Evolutionary conservation across 192 early-diverging fungal genomes (phyloP), one percentile per base, ranked within the genome.

Genomic region (Rhizophagus prolifer): DNA sequence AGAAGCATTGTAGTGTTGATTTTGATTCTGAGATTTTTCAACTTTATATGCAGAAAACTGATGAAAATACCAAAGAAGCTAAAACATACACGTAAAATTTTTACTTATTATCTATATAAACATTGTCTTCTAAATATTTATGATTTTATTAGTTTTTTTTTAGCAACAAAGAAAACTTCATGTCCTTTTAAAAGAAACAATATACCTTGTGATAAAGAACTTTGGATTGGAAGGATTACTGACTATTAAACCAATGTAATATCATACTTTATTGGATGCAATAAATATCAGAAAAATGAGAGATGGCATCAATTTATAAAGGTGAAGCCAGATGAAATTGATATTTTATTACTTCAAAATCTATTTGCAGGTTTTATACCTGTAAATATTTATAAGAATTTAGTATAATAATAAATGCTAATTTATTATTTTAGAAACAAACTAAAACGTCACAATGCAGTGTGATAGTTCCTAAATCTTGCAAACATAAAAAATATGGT

Each of bases 261-360:
- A 62, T 62, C 25, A 28, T 62, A 62, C 3, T 62, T 62, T 62
- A 62, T 62, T 26, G 26, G 61, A 62, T 62, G 61, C 30, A 62
- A 23, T 62, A 62, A 62, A 62, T 62, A 62, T 62, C 23, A 28
- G 10, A 23, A 9, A 26, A 62, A 62, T 62, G 23, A 62, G 3
- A 62, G n/a, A 26, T 62, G 61, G n/a, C 61, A 62, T 62, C 9
- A 1, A 28, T 62, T 62, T 62, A 62, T 62, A 12, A 62, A 14
- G 26, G 9, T 62, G 12, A 62, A 28, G 1, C 12, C 26, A 14
- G 26, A 62, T 62, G 23, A 62, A 62, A 9, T 62, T 62, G 61
- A 62, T 62, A 28, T 23, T 9, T 62, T 3, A 28, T 23, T 62
- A 62, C n/a, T 62, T 28, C 23, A 62, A 62, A 62, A 62, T 23